These are phyloP conservation scores for Solanum habrochaites DNA, from an alignment of 257 asterid species.

Conservation along the genomic window DNA sequence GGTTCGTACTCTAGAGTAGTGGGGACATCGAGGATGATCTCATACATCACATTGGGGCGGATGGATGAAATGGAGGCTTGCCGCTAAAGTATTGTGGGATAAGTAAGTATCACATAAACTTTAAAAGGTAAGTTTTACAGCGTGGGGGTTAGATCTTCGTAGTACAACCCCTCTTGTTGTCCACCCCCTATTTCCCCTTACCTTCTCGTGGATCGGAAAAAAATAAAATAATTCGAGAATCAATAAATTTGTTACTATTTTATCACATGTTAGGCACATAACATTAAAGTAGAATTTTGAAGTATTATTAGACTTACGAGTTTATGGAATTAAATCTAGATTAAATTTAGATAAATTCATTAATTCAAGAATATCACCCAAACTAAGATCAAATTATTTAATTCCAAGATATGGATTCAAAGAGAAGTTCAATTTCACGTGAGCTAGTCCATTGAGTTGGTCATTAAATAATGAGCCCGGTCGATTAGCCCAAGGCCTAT, in stretches of 20 bases:
- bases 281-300: neutral
- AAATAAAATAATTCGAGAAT: neutral
- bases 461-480: neutral
- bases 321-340: neutral
- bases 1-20: neutral
- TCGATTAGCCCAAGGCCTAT: neutral
- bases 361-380: neutral
- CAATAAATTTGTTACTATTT: neutral
- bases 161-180: neutral
- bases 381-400: neutral
- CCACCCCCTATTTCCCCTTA: neutral
- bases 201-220: neutral
- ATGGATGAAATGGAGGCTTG: neutral
- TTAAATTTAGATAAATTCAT: neutral
- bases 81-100: neutral
- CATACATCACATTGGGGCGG: neutral
- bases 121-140: no score
- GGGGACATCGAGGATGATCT: neutral
- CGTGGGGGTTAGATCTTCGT: neutral
- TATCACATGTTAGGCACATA: neutral
- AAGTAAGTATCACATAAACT: neutral
- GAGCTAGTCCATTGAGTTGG: neutral
- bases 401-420: neutral
- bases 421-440: neutral
- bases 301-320: neutral